These are phyloP conservation scores for Aureobasidium sp. DNA, from an alignment of 2,329 filamentous ascomycete species.

Conservation along the genomic window DNA sequence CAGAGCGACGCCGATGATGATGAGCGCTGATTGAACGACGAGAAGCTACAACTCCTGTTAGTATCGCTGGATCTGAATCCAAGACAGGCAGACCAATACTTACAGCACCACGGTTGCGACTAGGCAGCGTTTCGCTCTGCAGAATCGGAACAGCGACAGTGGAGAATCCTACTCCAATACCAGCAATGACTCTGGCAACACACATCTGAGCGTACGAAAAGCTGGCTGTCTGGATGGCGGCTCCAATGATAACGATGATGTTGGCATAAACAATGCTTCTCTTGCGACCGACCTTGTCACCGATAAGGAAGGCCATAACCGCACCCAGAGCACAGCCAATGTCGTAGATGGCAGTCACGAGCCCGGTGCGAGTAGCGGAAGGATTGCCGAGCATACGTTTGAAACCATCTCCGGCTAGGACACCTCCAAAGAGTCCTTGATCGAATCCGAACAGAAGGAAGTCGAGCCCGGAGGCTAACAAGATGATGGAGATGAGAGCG, in stretches of 20 bases:
- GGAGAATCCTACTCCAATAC: constrained; percentile 25
- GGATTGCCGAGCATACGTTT: constrained; percentile 24
- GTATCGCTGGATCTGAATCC: not conserved
- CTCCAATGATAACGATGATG: constrained; percentile 30
- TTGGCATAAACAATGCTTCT: constrained; percentile 32
- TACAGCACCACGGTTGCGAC: constrained; percentile 24
- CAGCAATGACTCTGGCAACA: constrained; percentile 36
- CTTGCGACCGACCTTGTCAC: constrained; percentile 20
- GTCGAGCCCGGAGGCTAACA: constrained; percentile 25
- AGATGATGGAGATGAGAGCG: constrained; percentile 24
- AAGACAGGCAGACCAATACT: not conserved
- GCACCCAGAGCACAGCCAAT: constrained; percentile 29
- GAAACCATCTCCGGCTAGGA: constrained; percentile 2
- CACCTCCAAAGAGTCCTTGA: constrained; percentile 27
- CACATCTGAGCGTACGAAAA: constrained; percentile 31
- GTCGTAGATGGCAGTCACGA: constrained; percentile 8
- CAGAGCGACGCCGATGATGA: constrained; percentile 29
- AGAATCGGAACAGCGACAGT: constrained; percentile 25
- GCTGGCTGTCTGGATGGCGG: constrained; percentile 30
- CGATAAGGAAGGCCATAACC: constrained; percentile 27
- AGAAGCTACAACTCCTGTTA: constrained; percentile 30
- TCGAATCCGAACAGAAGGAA: constrained; percentile 34
- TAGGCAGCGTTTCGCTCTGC: constrained; percentile 26
- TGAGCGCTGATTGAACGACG: constrained; percentile 30
- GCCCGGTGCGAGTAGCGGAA: constrained; percentile 20